Evolutionary conservation across 208 protist genomes (phyloP).

Genomic region (Acanthamoeba healyi): DNA sequence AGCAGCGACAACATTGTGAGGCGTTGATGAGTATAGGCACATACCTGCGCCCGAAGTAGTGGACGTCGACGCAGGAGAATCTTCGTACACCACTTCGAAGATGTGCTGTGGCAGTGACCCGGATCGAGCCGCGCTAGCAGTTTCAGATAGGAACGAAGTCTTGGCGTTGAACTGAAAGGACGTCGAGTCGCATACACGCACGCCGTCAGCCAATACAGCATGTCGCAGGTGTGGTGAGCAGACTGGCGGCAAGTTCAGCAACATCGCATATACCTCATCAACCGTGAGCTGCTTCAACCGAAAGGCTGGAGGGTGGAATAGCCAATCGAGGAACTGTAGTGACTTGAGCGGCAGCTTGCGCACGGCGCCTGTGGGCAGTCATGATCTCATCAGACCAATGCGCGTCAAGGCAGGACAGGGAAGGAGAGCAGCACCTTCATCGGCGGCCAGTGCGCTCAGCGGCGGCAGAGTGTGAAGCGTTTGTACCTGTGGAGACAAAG

Average conservation of each 20-base stretch:
- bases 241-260: no score
- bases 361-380: background rate
- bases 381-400: background rate
- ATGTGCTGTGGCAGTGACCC: constrained; percentile 51
- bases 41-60: background rate
- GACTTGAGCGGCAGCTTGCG: background rate
- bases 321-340: background rate
- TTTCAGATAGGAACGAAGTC: background rate
- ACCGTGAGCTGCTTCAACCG: background rate
- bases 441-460: background rate
- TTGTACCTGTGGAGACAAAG: background rate
- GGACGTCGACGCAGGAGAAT: background rate
- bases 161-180: constrained; percentile 20
- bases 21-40: background rate
- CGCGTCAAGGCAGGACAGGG: background rate
- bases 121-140: background rate
- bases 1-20: background rate
- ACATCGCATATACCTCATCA: no score
- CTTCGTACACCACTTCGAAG: constrained; percentile 16
- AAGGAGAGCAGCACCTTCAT: background rate
- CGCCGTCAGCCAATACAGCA: no score
- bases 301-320: constrained; percentile 8
- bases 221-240: background rate
- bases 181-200: background rate
- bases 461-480: background rate